Evolutionary conservation across 768 basidiomycete genomes (phyloP), one percentile per base, ranked within the genome.

Genomic region (Clitopilus passeckerianus): DNA sequence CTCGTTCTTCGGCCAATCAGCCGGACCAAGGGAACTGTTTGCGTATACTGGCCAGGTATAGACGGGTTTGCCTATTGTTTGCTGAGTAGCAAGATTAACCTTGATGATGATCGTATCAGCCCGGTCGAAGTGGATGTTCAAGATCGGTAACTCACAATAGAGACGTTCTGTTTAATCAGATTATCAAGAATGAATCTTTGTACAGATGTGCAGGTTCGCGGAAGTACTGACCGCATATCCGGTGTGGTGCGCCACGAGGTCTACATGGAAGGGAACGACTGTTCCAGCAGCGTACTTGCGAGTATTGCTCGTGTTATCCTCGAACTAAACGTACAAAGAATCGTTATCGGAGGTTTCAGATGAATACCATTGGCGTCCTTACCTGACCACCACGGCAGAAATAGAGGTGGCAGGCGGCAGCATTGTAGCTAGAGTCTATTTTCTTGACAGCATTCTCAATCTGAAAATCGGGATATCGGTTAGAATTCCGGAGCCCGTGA

Each of bases 351-450:
- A 53, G 24, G 16, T 37, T 12, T 10, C 9, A 24, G 34, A 43
- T 18, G 23, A 54, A 6, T 9, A 27, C 6, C 33, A 27, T 1
- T 35, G 22, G n/a, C 8, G 27, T 46, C 68, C n/a, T 16, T 41
- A 71, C 72, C 63, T 72, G 72, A 53, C 65, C 63, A 12, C 73
- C 72, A 57, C 67, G 61, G 57, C 74, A 74, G 64, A 75, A 72
- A 60, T 68, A 74, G 18, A 74, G 66, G 35, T 73, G 67, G 57
- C 74, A 75, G 14, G 67, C 68, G 24, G 65, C 63, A 35, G 73
- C 67, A 57, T 75, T 66, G 61, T 71, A 74, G 10, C 56, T 63
- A 7, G 66, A 61, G 54, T 72, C 72, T 15, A 68, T 57, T 58
- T 67, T 71, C 6, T 63, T 62, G 9, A 60, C 68, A 6, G 73